phyloP scores from a whole-genome alignment of 331 rosid genomes.

The Quercus lobata region DNA sequence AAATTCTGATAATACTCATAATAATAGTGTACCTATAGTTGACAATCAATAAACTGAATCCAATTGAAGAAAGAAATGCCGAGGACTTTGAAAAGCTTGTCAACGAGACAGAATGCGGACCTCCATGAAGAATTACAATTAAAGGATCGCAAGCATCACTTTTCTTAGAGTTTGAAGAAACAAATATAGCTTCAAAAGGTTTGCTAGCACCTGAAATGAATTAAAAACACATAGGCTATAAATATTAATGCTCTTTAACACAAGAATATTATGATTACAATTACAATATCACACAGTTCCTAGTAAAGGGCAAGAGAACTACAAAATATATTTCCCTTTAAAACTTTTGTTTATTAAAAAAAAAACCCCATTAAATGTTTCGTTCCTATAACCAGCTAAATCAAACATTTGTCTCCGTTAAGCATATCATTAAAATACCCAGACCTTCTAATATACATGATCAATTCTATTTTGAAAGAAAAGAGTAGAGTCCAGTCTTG shows the following conservation, averaged over 20 bases:
- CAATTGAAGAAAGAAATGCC: slow-evolving; percentile 81
- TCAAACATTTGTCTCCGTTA: not conserved
- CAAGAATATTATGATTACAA: not conserved
- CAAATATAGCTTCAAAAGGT: slow-evolving; percentile 82
- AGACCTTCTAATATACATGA: not conserved
- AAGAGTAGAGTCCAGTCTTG: not conserved
- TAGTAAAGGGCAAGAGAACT: not conserved
- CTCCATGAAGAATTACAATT: slow-evolving; percentile 84
- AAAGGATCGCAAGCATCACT: slow-evolving; percentile 57
- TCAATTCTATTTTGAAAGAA: not conserved
- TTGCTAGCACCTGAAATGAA: slow-evolving; percentile 65
- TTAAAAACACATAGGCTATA: slow-evolving; percentile 6
- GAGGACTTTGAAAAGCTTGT: slow-evolving; percentile 73
- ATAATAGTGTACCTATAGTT: slow-evolving; percentile 69
- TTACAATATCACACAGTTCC: not conserved
- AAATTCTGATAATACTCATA: not conserved
- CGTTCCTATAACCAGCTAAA: not conserved
- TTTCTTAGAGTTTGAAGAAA: slow-evolving; percentile 59
- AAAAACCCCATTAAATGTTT: not conserved
- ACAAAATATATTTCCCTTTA: not conserved
- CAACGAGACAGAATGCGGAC: slow-evolving; percentile 63
- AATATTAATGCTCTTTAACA: not conserved
- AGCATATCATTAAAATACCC: not conserved
- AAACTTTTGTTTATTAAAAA: not conserved
- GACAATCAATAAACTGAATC: slow-evolving; percentile 73